A percentile compares a stretch with the other conserved stretches of the same genome.
Evolutionary conservation across 1,139 yeast genomes (phyloP).

Genomic region (Suhomyces yuchorum): DNA sequence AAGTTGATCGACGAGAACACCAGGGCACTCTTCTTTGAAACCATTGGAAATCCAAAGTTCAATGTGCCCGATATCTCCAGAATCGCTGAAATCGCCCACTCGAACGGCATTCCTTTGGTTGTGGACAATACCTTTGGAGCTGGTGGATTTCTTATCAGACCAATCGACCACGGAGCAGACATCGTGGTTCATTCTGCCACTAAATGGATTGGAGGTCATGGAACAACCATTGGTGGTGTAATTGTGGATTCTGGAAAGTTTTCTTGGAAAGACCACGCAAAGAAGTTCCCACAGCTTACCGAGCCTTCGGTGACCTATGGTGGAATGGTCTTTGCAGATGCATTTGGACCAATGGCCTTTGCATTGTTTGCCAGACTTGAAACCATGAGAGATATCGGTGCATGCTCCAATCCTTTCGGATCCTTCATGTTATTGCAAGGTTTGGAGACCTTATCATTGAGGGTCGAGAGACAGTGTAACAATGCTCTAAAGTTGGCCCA

Average conservation of each 20-base stretch:
- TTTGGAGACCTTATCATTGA: conserved; percentile 72
- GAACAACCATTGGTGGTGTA: conserved; percentile 63
- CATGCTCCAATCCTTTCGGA: conserved; percentile 78
- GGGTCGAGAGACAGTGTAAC: conserved; percentile 82
- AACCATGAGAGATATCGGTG: conserved; percentile 47
- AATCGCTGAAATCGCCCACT: conserved; percentile 76
- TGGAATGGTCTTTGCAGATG: conserved; percentile 79
- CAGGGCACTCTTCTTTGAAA: conserved; percentile 84
- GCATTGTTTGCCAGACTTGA: conserved; percentile 85
- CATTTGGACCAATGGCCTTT: conserved; percentile 77
- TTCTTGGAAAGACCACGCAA: conserved; percentile 85
- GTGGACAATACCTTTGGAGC: conserved; percentile 98
- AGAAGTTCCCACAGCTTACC: conserved; percentile 87
- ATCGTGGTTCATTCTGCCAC: conserved; percentile 88
- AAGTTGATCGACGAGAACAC: conserved; percentile 78
- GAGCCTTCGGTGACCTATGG: conserved; percentile 92
- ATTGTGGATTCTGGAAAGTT: conserved; percentile 76
- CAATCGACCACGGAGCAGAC: conserved; percentile 87
- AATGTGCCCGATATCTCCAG: conserved; percentile 89
- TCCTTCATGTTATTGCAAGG: conserved; percentile 87
- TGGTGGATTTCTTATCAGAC: conserved; percentile 85
- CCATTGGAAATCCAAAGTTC: conserved; percentile 92
- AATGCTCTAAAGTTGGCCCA: background rate
- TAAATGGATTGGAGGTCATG: conserved; percentile 98
- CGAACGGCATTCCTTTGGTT: conserved; percentile 85